Percentiles rank a stretch among this genome's conserved stretches.
These are phyloP conservation scores for Calonectria naviculata DNA, from an alignment of 2,329 filamentous ascomycete species.

Conservation along the genomic window DNA sequence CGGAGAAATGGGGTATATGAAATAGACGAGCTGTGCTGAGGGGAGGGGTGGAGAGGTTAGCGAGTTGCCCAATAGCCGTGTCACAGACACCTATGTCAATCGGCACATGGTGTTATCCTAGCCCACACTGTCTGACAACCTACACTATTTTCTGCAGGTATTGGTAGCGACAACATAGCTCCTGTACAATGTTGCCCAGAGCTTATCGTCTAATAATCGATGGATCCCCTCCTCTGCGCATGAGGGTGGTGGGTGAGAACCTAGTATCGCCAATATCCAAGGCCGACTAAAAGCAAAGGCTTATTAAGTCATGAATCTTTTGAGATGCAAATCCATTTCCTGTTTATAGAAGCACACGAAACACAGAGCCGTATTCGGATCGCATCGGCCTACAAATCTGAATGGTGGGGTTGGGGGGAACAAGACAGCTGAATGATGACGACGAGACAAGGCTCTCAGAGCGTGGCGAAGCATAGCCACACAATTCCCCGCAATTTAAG, in stretches of 20 bases:
- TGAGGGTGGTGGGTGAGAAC: not conserved
- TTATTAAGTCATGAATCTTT: not conserved
- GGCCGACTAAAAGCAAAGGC: not conserved
- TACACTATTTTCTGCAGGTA: not conserved
- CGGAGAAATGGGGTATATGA: not conserved
- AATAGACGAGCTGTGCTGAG: not conserved
- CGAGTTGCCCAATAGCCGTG: not conserved
- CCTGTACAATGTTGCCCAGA: not conserved
- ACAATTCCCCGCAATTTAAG: conserved; percentile 13
- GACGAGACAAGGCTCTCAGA: conserved; percentile 30
- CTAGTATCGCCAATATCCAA: not conserved
- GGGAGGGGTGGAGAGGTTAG: not conserved
- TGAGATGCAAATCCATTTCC: conserved; percentile 8
- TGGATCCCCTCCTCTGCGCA: not conserved
- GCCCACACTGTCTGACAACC: not conserved
- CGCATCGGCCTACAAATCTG: not conserved
- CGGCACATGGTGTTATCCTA: not conserved
- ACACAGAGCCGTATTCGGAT: not conserved
- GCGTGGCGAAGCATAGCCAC: conserved; percentile 43
- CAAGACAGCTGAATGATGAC: conserved; percentile 22
- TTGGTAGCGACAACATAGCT: not conserved
- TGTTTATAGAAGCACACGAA: conserved; percentile 8
- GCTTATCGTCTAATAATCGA: not conserved
- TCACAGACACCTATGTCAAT: not conserved
- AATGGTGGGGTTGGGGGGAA: not conserved